Percentiles rank a stretch among this genome's conserved stretches.
Evolutionary conservation across 1,284 basidiomycete species (phyloP).

Genomic region (Laetiporus sulphureus): DNA sequence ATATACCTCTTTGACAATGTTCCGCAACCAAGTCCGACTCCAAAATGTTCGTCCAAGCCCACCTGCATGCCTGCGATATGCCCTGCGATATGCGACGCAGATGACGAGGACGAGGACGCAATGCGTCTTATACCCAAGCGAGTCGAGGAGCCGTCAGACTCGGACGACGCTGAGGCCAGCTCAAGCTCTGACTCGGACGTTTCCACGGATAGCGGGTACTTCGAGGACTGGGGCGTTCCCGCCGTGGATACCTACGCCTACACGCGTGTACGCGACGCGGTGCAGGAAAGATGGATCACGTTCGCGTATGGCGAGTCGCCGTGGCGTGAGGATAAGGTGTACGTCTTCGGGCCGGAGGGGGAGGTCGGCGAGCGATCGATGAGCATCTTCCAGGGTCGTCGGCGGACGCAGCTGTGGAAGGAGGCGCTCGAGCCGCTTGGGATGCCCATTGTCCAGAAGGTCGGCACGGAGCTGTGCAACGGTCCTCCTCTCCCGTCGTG

Average conservation of each 20-base stretch:
- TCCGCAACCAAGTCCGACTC: conserved; percentile 26
- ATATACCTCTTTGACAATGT: conserved; percentile 73
- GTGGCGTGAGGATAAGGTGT: conserved; percentile 61
- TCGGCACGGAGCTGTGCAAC: conserved; percentile 64
- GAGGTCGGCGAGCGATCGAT: conserved; percentile 55
- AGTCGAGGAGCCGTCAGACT: conserved; percentile 3
- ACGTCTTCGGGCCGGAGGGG: conserved; percentile 69
- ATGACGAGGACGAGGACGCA: conserved; percentile 16
- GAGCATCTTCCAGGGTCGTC: conserved; percentile 47
- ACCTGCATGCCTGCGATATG: conserved; percentile 9
- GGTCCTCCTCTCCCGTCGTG: conserved; percentile 35
- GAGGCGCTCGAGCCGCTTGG: conserved; percentile 62
- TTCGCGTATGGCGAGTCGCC: conserved; percentile 67
- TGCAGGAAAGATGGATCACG: conserved; percentile 67
- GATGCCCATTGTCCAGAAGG: conserved; percentile 56
- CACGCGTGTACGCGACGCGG: conserved; percentile 53
- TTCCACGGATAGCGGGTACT: conserved; percentile 9
- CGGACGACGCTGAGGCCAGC: conserved; percentile 15
- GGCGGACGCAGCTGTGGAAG: conserved; percentile 48
- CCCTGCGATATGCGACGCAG: conserved; percentile 11
- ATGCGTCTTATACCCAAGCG: conserved; percentile 3
- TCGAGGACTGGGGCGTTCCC: conserved; percentile 36
- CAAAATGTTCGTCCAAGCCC: conserved; percentile 2
- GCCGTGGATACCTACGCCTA: conserved; percentile 61
- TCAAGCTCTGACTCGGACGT: conserved; percentile 14